Conservation (phyloP, 2,329 filamentous ascomycete genomes). For the Ophiocordyceps camponoti-floridani region DNA sequence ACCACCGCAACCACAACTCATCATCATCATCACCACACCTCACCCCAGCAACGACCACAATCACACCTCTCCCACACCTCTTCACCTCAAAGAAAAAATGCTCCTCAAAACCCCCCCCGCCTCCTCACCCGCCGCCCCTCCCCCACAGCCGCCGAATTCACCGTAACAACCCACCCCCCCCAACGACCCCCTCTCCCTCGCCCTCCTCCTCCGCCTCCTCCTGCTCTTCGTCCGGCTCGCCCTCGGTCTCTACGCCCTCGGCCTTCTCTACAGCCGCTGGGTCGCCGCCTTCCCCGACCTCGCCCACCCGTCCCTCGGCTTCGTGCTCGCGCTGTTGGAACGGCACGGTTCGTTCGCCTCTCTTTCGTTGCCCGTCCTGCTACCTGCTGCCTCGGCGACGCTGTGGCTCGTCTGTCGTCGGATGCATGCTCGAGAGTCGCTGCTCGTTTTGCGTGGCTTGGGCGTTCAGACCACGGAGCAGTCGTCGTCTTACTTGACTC, state of each 20-base stretch:
- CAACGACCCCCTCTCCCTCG: conserved; percentile 13
- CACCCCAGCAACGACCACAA: not conserved
- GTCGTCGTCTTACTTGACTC: conserved; percentile 37
- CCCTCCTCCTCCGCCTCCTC: conserved; percentile 27
- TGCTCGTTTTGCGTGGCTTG: conserved; percentile 74
- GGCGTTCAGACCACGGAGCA: conserved; percentile 76
- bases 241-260: conserved; percentile 20
- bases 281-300: conserved; percentile 7
- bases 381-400: conserved; percentile 16
- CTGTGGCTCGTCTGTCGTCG: conserved; percentile 27
- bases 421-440: conserved; percentile 52
- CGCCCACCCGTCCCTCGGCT: conserved; percentile 4
- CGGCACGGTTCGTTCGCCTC: too few relatives aligned
- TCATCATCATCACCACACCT: not conserved
- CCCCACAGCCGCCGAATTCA: conserved; percentile 82
- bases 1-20: not conserved
- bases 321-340: too few relatives aligned
- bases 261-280: conserved; percentile 33
- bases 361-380: conserved; percentile 20
- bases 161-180: conserved; percentile 61
- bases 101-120: too few relatives aligned
- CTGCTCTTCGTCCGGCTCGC: too few relatives aligned
- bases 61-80: too few relatives aligned
- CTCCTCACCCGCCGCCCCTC: conserved; percentile 53
- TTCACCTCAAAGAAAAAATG: not conserved